Percentiles rank a stretch among this genome's conserved stretches.
These are phyloP conservation scores for Melaleuca alternifolia DNA, from an alignment of 345 rosid genomes.

Conservation along the genomic window DNA sequence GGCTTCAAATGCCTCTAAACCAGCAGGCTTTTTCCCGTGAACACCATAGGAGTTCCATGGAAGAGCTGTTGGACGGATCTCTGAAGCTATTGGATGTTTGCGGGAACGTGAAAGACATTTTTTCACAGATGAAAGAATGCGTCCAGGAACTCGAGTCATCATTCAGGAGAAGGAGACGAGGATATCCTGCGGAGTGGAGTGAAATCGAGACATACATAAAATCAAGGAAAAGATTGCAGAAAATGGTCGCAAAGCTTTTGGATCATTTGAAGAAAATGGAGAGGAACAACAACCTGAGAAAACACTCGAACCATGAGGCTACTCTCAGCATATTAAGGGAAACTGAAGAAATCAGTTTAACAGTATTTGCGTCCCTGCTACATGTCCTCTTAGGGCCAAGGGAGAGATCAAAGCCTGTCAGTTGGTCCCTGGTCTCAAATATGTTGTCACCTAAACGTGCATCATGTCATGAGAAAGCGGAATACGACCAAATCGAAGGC, in stretches of 20 bases:
- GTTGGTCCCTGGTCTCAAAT: constrained; percentile 10
- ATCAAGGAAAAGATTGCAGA: constrained; percentile 23
- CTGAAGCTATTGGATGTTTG: constrained; percentile 26
- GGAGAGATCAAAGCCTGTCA: background rate
- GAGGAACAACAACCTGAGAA: background rate
- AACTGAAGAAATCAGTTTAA: background rate
- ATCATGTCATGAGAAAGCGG: background rate
- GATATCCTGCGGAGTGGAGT: background rate
- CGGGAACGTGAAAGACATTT: constrained; percentile 17
- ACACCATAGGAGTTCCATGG: background rate
- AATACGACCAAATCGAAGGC: background rate
- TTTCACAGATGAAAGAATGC: constrained; percentile 18
- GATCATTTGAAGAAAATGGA: background rate
- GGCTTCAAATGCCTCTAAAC: constrained; percentile 7
- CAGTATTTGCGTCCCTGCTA: constrained; percentile 2
- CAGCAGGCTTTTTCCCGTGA: constrained; percentile 1
- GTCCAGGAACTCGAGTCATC: constrained; percentile 22
- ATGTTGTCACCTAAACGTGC: background rate
- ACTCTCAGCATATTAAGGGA: background rate
- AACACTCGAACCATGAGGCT: background rate
- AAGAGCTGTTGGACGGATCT: constrained; percentile 32
- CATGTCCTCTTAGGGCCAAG: background rate
- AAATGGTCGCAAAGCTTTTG: background rate
- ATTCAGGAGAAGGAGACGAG: constrained; percentile 20
- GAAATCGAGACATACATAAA: constrained; percentile 12